phyloP scores from a whole-genome alignment of 768 basidiomycete species.

The Crucibulum laeve region DNA sequence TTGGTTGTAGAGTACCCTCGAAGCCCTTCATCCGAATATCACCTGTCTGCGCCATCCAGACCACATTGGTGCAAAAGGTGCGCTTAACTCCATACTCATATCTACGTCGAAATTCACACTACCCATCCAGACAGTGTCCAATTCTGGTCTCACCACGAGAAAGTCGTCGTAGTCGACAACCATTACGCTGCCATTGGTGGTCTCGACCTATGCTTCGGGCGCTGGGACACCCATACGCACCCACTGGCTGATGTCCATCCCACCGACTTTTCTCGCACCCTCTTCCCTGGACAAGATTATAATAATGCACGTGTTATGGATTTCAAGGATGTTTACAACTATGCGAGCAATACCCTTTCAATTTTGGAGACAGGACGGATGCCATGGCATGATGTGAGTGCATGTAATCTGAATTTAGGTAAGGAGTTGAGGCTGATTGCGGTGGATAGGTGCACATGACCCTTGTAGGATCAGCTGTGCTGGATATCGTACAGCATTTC shows the following conservation, averaged over 20 bases:
- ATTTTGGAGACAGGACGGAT: constrained; percentile 69
- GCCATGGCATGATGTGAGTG: constrained; percentile 94
- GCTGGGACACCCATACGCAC: constrained; percentile 92
- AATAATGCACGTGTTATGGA: constrained; percentile 87
- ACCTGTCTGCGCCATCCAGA: constrained; percentile 88
- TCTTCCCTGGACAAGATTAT: constrained; percentile 94
- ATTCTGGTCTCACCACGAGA: constrained; percentile 94
- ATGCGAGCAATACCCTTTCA: constrained; percentile 65
- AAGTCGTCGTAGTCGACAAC: constrained; percentile 88
- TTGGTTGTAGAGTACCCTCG: constrained; percentile 56
- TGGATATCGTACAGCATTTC: constrained; percentile 93
- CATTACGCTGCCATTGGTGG: constrained; percentile 87
- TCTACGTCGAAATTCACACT: neutral
- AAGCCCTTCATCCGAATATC: constrained; percentile 84
- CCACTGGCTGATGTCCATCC: constrained; percentile 93
- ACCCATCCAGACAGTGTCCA: constrained; percentile 61
- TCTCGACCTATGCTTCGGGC: constrained; percentile 93
- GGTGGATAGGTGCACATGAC: constrained; percentile 73
- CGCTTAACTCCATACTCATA: constrained; percentile 5
- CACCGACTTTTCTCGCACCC: constrained; percentile 71
- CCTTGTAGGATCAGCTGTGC: constrained; percentile 70
- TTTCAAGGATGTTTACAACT: constrained; percentile 79
- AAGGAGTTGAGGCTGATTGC: neutral
- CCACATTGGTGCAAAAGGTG: constrained; percentile 78
- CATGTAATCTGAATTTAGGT: neutral